These are phyloP conservation scores for Phaseolus lunatus DNA, from an alignment of 306 rosid species.

Conservation along the genomic window DNA sequence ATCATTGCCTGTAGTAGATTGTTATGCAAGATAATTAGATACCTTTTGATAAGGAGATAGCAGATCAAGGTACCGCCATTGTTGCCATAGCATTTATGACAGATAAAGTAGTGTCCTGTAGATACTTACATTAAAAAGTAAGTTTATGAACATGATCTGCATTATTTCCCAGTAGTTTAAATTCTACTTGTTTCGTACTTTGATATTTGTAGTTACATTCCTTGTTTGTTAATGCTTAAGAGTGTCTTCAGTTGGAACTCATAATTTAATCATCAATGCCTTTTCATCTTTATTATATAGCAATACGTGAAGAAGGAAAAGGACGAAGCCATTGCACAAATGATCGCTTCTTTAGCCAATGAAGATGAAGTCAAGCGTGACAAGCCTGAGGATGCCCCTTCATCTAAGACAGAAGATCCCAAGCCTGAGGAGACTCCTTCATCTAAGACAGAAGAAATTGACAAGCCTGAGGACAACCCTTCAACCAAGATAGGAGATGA, in stretches of 20 bases:
- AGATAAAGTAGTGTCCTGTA: background rate
- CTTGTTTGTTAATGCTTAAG: constrained; percentile 1
- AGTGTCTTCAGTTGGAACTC: background rate
- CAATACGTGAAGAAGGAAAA: constrained; percentile 57
- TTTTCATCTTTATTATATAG: constrained; percentile 43
- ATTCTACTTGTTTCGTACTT: background rate
- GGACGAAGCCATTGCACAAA: constrained; percentile 51
- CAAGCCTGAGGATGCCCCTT: constrained; percentile 42
- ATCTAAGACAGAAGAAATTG: background rate
- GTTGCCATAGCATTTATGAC: background rate
- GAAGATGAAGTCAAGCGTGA: constrained; percentile 51
- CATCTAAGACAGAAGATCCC: constrained; percentile 22
- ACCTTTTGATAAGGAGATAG: constrained; percentile 13
- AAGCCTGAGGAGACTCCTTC: constrained; percentile 45
- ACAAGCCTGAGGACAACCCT: constrained; percentile 46
- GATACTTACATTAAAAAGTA: too few relatives aligned
- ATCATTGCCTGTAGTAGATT: background rate
- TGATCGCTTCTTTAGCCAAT: constrained; percentile 40
- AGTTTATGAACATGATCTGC: too few relatives aligned
- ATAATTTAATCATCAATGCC: background rate
- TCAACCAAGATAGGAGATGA: background rate
- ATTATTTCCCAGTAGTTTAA: too few relatives aligned
- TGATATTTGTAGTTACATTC: background rate
- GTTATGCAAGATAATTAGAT: background rate
- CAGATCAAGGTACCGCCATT: background rate